These are phyloP conservation scores for Lactarius pseudohatsudake DNA, from an alignment of 768 basidiomycete genomes.

Conservation along the genomic window DNA sequence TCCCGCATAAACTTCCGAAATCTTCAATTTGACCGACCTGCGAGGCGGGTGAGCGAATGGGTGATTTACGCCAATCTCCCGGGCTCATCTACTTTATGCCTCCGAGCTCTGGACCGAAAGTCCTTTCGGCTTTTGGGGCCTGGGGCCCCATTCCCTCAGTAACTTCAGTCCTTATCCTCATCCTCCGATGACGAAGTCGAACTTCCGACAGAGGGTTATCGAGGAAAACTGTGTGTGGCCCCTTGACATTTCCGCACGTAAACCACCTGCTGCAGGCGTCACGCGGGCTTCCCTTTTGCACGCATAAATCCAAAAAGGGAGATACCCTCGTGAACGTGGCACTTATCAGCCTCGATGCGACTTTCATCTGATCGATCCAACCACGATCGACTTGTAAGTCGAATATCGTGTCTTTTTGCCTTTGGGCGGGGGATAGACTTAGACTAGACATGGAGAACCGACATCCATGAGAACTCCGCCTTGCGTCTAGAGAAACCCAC, in stretches of 20 bases:
- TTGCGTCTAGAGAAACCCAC: not conserved
- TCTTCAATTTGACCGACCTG: slow-evolving; percentile 1
- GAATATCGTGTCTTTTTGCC: not conserved
- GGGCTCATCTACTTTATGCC: slow-evolving; percentile 22
- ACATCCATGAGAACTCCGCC: not conserved
- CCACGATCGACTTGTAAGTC: slow-evolving; percentile 20
- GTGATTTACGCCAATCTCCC: slow-evolving; percentile 21
- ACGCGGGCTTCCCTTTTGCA: slow-evolving; percentile 24
- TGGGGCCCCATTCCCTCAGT: slow-evolving; percentile 5
- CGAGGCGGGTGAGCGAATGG: not conserved
- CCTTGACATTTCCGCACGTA: slow-evolving; percentile 25
- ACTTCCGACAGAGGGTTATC: slow-evolving; percentile 3
- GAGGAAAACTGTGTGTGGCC: slow-evolving; percentile 14
- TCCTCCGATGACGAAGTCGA: not conserved
- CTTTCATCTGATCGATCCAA: slow-evolving; percentile 19
- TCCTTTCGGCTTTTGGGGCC: not conserved
- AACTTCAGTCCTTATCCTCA: not conserved
- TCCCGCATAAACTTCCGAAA: slow-evolving; percentile 19
- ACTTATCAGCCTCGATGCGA: slow-evolving; percentile 13
- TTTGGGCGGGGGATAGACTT: not conserved
- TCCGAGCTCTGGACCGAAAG: slow-evolving; percentile 1
- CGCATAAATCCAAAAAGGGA: slow-evolving; percentile 24
- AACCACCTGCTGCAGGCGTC: slow-evolving; percentile 26
- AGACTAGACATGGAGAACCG: not conserved
- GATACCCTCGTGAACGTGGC: slow-evolving; percentile 21